Percentiles rank a stretch among this genome's conserved stretches.
Evolutionary conservation across 768 basidiomycete species (phyloP).

Genomic region (Amanita thiersii): DNA sequence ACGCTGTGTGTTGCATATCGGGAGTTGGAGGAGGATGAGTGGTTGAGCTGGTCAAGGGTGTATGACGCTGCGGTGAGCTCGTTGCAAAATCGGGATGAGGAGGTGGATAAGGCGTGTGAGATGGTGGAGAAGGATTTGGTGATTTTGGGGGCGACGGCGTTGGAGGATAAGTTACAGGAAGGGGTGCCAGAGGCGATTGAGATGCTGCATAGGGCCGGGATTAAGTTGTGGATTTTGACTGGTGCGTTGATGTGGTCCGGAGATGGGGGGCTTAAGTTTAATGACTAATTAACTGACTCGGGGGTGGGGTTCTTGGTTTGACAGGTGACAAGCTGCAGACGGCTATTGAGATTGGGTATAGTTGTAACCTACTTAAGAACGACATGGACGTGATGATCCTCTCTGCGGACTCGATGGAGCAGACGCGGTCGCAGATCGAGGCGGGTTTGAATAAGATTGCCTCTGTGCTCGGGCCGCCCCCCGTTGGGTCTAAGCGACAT

Average conservation of each 20-base stretch:
- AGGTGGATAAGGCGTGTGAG: conserved; percentile 83
- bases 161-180: conserved; percentile 96
- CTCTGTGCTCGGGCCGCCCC: conserved; percentile 72
- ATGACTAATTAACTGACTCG: background rate
- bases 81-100: conserved; percentile 78
- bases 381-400: conserved; percentile 98
- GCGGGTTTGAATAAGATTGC: conserved; percentile 93
- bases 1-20: conserved; percentile 87
- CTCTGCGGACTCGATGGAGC: conserved; percentile 71
- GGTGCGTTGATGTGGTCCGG: conserved; percentile 34
- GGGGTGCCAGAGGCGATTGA: conserved; percentile 97
- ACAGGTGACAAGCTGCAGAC: conserved; percentile 95
- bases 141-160: conserved; percentile 91
- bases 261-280: background rate
- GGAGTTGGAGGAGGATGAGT: conserved; percentile 77
- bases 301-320: background rate
- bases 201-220: conserved; percentile 83
- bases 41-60: conserved; percentile 64
- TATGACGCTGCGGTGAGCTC: conserved; percentile 81
- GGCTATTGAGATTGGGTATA: conserved; percentile 96
- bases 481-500: conserved; percentile 43
- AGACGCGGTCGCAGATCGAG: conserved; percentile 80
- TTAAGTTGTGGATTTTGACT: conserved; percentile 97
- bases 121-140: conserved; percentile 71
- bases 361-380: conserved; percentile 88